Percentiles rank a stretch among this genome's conserved stretches.
Evolutionary conservation across 441 rosid genomes (phyloP).

Genomic region (Gossypium trilobum): DNA sequence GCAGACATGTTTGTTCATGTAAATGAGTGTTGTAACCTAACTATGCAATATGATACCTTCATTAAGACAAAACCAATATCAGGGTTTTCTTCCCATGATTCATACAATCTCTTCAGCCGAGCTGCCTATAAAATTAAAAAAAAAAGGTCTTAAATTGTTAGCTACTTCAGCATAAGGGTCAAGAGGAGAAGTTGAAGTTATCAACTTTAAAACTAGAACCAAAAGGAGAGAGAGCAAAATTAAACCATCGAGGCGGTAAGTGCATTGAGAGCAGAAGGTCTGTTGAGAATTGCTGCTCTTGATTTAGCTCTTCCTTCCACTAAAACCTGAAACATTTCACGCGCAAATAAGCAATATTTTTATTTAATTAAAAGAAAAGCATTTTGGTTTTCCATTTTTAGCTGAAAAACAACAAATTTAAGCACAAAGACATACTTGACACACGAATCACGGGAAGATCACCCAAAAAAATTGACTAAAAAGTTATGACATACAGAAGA

Average conservation of each 20-base stretch:
- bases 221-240: slow-evolving; percentile 1
- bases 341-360: background rate
- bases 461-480: background rate
- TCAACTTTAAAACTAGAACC: background rate
- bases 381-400: slow-evolving; percentile 3
- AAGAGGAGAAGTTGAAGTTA: background rate
- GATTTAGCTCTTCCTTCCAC: slow-evolving; percentile 89
- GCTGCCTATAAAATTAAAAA: slow-evolving; percentile 33
- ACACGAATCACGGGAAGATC: background rate
- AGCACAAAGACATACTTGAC: background rate
- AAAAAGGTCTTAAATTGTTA: background rate
- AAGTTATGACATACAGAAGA: background rate
- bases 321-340: slow-evolving; percentile 43
- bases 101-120: slow-evolving; percentile 64
- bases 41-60: slow-evolving; percentile 45
- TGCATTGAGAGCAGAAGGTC: slow-evolving; percentile 69
- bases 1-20: background rate
- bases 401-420: background rate
- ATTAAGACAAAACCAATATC: slow-evolving; percentile 71
- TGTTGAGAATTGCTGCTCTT: slow-evolving; percentile 76
- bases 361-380: background rate
- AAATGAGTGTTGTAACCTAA: background rate
- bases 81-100: slow-evolving; percentile 91
- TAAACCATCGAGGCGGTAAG: slow-evolving; percentile 61
- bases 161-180: background rate